phyloP scores from a whole-genome alignment of 2,329 filamentous ascomycete species.

The Leptographium lundbergii region DNA sequence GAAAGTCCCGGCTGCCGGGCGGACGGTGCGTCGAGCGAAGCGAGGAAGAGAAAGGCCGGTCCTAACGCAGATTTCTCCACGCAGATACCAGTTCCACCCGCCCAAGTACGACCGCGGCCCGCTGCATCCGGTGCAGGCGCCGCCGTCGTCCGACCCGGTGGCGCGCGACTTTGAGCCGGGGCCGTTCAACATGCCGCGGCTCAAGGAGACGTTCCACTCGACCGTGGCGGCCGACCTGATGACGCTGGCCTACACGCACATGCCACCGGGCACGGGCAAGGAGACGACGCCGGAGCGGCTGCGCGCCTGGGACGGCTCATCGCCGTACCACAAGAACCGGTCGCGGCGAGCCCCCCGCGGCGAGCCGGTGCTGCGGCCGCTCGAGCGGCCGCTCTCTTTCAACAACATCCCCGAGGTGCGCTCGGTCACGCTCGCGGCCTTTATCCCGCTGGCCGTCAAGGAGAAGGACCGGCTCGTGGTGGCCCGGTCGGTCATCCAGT shows the following conservation, averaged over 20 bases:
- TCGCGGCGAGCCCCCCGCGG: constrained; percentile 76
- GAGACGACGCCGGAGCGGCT: constrained; percentile 49
- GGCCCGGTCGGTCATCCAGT: constrained; percentile 71
- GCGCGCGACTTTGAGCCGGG: constrained; percentile 84
- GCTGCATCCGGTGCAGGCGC: constrained; percentile 83
- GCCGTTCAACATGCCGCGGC: constrained; percentile 75
- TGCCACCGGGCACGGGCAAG: constrained; percentile 58
- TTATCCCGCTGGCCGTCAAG: constrained; percentile 54
- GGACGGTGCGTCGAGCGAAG: constrained; percentile 25
- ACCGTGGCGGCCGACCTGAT: constrained; percentile 82
- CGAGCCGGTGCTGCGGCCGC: constrained; percentile 53
- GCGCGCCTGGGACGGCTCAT: constrained; percentile 77
- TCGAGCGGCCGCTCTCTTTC: constrained; percentile 67
- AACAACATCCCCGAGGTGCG: constrained; percentile 74
- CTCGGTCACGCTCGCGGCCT: constrained; percentile 68
- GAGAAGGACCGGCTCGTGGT: constrained; percentile 69
- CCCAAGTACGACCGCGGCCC: constrained; percentile 93
- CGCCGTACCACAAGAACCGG: constrained; percentile 89
- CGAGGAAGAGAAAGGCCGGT: neutral
- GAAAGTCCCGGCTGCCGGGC: constrained; percentile 29
- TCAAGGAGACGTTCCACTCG: constrained; percentile 80
- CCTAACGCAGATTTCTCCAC: no score
- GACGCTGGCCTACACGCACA: constrained; percentile 78
- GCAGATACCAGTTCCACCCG: constrained; percentile 85
- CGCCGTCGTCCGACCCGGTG: constrained; percentile 70